Evolutionary conservation across 148 eudicot genomes (phyloP).

Genomic region (Simmondsia chinensis): DNA sequence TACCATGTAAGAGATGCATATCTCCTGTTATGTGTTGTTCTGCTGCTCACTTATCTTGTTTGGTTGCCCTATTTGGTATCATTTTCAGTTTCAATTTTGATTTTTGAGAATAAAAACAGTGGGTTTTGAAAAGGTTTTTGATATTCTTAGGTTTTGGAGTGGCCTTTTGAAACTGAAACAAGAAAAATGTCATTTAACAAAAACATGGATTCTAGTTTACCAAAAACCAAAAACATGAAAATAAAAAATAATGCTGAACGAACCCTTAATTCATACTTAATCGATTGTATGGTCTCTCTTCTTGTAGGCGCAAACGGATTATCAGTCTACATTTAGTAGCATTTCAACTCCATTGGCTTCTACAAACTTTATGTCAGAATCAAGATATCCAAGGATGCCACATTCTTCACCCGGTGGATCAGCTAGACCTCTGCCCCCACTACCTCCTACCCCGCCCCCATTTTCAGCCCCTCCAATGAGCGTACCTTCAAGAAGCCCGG

Average conservation of each 20-base stretch:
- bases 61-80: too few species aligned
- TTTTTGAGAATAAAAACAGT: too few species aligned
- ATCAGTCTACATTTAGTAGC: conserved; percentile 28
- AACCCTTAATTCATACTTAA: too few species aligned
- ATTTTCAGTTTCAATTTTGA: too few species aligned
- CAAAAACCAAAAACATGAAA: too few species aligned
- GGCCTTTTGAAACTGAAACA: too few species aligned
- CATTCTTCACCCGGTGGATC: conserved; percentile 49
- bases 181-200: too few species aligned
- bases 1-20: conserved; percentile 49
- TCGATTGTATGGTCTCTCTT: too few species aligned
- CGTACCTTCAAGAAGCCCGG: conserved; percentile 30
- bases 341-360: conserved; percentile 21
- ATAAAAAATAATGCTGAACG: too few species aligned
- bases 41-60: background rate
- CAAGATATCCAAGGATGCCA: conserved; percentile 38
- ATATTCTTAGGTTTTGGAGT: too few species aligned
- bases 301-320: conserved; percentile 55
- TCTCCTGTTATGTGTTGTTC: background rate
- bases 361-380: conserved; percentile 27
- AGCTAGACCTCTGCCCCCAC: conserved; percentile 76
- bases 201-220: too few species aligned
- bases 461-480: conserved; percentile 32
- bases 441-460: conserved; percentile 94
- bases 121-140: too few species aligned